Evolutionary conservation across 164 flowering plant species (phyloP), one percentile per base, ranked within the genome.

Genomic region (Nymphaea colorata): DNA sequence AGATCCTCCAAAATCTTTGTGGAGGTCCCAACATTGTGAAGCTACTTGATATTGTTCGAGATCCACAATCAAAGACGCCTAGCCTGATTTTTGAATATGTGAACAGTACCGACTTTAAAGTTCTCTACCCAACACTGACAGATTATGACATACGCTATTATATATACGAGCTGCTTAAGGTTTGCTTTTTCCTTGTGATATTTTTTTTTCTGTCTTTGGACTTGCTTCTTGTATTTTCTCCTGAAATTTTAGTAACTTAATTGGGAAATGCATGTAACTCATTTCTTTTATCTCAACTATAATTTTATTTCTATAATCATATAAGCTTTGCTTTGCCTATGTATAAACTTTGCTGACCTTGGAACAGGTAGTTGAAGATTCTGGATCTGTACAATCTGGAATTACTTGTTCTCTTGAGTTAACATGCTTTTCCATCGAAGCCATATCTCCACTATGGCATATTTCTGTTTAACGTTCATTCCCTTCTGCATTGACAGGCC

Each of bases 1-100:
- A 91, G 75, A 87, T 89, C 76, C 84, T 91, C 41, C 96, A 86
- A 73, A 91, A 91, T 72, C 91, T 91, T 65, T 87, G 90, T 70
- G 96, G 92, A 43, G 97, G 97, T 12, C 86, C 92, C 67, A 90
- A 90, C 79, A 73, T 88, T 81, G 87, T 86, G 71, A 87, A 87
- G 75, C 82, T 87, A 66, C 82, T 82, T 68, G 90, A 87, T 67
- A 82, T 86, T 75, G 90, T 87, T 64, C 79, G 88, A 71, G 88
- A 87, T 79, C 87, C 83, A 69, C 86, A 84, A 66, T 86, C 91
- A 36, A 88, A 86, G 74, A 88, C 91, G 72, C 91, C 93, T 42
- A 86, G 93, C 75, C 70, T 88, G 80, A 79, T 86, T 18, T 87
- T 87, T 77, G 90, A 87, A 75, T 78, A 79, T 75, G 90, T 87